Conservation (phyloP, 2,329 filamentous ascomycete genomes). For the Diaporthe sp. region DNA sequence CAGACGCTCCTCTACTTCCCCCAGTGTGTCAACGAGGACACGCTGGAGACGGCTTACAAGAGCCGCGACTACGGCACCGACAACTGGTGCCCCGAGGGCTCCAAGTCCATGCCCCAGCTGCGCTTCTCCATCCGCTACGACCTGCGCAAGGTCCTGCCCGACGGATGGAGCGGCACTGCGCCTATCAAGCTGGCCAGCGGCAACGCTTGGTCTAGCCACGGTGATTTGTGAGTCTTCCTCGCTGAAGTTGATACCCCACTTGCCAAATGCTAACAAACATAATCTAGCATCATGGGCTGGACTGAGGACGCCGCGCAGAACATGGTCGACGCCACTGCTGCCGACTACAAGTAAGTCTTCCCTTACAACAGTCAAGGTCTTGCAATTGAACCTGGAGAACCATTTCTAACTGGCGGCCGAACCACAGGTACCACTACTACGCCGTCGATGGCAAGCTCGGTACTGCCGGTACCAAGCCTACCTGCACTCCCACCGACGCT, state of each 20-base stretch:
- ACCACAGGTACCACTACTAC: conserved; percentile 42
- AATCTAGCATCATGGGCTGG: conserved; percentile 58
- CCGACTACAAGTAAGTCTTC: conserved; percentile 50
- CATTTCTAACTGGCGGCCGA: background rate
- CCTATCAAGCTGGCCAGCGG: conserved; percentile 57
- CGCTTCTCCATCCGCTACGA: conserved; percentile 61
- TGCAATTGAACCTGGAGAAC: background rate
- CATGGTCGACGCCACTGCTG: conserved; percentile 53
- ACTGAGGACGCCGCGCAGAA: conserved; percentile 55
- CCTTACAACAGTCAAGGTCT: background rate
- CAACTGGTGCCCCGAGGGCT: conserved; percentile 55
- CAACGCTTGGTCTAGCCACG: conserved; percentile 56
- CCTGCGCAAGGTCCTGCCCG: conserved; percentile 54
- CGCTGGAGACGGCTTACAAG: conserved; percentile 49
- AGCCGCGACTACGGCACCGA: conserved; percentile 49
- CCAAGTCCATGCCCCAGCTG: conserved; percentile 59
- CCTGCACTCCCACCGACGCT: conserved; percentile 55
- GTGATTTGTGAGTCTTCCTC: conserved; percentile 53
- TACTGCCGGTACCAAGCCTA: conserved; percentile 51
- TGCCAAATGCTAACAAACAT: background rate
- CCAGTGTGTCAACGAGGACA: conserved; percentile 55
- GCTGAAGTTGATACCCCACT: background rate
- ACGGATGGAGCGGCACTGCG: conserved; percentile 57
- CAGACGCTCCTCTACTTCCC: conserved; percentile 69
- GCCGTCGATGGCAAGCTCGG: conserved; percentile 54